A percentile compares a stretch with the other conserved stretches of the same genome.
Evolutionary conservation across 495 filamentous ascomycete genomes (phyloP).

Genomic region (Sordaria brevicollis): DNA sequence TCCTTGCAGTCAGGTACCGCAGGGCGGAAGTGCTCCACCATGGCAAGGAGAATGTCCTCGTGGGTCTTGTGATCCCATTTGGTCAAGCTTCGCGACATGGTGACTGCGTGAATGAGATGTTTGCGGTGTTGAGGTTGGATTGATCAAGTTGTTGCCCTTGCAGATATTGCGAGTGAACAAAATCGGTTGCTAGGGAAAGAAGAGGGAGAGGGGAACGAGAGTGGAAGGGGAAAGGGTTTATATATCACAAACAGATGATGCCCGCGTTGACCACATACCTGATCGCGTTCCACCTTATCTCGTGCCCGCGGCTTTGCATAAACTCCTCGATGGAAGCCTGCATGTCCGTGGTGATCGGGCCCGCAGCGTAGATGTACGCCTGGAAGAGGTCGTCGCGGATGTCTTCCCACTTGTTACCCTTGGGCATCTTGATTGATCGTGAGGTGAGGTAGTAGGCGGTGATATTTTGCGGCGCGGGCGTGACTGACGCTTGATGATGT

Average conservation of each 20-base stretch:
- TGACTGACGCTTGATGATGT: background rate
- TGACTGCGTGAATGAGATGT: background rate
- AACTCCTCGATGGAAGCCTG: constrained; percentile 14
- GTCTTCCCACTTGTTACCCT: constrained; percentile 20
- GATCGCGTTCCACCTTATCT: constrained; percentile 27
- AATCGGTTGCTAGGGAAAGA: background rate
- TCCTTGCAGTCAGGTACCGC: constrained; percentile 6
- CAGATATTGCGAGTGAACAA: background rate
- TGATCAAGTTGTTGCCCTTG: background rate
- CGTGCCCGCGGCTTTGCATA: constrained; percentile 13
- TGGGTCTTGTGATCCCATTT: constrained; percentile 17
- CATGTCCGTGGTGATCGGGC: constrained; percentile 17
- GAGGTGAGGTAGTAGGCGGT: background rate
- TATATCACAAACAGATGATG: background rate
- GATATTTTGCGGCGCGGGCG: background rate
- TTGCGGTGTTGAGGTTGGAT: background rate
- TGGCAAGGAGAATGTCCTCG: constrained; percentile 14
- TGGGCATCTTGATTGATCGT: constrained; percentile 8
- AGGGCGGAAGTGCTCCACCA: constrained; percentile 13
- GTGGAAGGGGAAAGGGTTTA: background rate
- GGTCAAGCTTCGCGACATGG: constrained; percentile 6
- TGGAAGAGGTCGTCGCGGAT: constrained; percentile 23
- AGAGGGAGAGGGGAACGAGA: background rate
- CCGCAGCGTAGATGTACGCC: constrained; percentile 8
- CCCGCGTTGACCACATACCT: constrained; percentile 15